Evolutionary conservation across 345 rosid genomes (phyloP).

Genomic region (Acer yangbiense): DNA sequence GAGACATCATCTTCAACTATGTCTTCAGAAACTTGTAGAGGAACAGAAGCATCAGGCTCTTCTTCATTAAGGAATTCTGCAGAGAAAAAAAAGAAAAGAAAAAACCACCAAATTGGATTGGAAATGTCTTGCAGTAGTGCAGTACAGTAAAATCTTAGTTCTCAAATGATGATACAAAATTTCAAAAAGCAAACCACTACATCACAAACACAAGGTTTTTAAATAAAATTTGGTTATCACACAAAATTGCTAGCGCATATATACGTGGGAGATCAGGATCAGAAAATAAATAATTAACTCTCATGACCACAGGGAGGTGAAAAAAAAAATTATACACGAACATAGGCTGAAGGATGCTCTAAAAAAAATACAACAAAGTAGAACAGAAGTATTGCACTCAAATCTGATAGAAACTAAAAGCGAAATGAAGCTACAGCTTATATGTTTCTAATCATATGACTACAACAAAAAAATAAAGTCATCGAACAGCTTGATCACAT

Average conservation of each 20-base stretch:
- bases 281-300: not conserved
- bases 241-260: not conserved
- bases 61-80: conserved; percentile 65
- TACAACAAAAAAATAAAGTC: not conserved
- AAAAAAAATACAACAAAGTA: not conserved
- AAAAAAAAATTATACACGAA: not conserved
- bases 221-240: not conserved
- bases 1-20: conserved; percentile 78
- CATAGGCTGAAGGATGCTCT: not conserved
- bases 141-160: not conserved
- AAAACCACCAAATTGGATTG: conserved; percentile 7
- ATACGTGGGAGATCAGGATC: not conserved
- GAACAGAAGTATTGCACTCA: not conserved
- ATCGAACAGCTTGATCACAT: conserved; percentile 3
- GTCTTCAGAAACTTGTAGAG: conserved; percentile 67
- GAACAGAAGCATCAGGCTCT: conserved; percentile 57
- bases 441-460: not conserved
- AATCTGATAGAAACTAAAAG: not conserved
- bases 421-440: not conserved
- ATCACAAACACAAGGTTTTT: not conserved
- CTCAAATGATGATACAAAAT: not conserved
- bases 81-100: not conserved
- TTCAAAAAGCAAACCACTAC: not conserved
- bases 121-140: not conserved
- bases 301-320: not conserved